Evolutionary conservation across 108 stramenopile species (phyloP).

Genomic region (Stephanodiscus minutulus): DNA sequence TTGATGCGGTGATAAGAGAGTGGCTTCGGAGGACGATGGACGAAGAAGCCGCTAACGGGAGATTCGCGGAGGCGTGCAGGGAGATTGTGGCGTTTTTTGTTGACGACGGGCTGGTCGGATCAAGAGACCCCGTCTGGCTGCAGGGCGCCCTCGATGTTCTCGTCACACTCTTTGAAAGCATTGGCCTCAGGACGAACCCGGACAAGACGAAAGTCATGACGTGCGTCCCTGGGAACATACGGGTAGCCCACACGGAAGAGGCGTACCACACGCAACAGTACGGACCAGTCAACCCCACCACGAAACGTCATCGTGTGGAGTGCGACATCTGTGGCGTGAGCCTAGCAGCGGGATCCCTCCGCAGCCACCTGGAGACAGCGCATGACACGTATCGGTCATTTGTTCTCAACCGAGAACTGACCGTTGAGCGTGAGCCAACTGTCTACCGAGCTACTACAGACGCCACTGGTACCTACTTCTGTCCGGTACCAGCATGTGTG

Average conservation of each 20-base stretch:
- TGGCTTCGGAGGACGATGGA: conserved; percentile 1
- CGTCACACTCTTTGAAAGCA: not conserved
- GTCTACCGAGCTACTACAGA: not conserved
- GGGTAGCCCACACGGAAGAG: too few species aligned
- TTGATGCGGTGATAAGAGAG: conserved; percentile 13
- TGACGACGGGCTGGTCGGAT: conserved; percentile 14
- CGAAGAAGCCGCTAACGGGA: not conserved
- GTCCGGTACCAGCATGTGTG: not conserved
- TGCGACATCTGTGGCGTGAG: not conserved
- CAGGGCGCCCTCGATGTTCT: conserved; percentile 7
- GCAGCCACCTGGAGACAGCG: not conserved
- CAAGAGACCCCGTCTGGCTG: not conserved
- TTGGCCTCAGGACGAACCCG: conserved; percentile 13
- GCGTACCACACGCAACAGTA: too few species aligned
- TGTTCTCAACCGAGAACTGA: not conserved
- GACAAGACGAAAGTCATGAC: conserved; percentile 25
- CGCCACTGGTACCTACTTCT: not conserved
- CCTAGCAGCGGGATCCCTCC: not conserved
- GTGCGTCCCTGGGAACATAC: not conserved
- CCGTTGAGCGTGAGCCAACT: not conserved
- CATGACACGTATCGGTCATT: not conserved
- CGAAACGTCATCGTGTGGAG: not conserved
- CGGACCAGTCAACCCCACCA: too few species aligned
- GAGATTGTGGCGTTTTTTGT: conserved; percentile 17
- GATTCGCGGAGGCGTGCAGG: not conserved